Evolutionary conservation across 1,284 basidiomycete species (phyloP).

Genomic region (Sporisorium iseilematis-ciliati): DNA sequence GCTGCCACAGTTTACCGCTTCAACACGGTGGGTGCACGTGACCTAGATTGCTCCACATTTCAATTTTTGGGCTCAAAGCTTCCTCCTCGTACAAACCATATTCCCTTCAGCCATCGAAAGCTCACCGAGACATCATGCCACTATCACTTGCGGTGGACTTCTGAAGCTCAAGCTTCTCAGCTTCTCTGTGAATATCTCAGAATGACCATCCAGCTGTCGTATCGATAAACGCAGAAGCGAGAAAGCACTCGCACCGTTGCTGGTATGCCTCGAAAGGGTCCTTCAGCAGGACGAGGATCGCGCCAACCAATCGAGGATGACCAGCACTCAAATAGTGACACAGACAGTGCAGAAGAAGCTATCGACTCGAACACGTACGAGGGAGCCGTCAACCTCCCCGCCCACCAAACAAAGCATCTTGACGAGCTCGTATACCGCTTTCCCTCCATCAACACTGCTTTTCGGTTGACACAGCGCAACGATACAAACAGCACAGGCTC

Average conservation of each 20-base stretch:
- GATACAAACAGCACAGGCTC: slow-evolving; percentile 52
- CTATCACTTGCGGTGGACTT: too few relatives aligned
- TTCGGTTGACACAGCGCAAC: slow-evolving; percentile 35
- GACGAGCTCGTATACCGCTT: slow-evolving; percentile 40
- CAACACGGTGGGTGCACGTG: slow-evolving; percentile 29
- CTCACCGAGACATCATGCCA: background rate
- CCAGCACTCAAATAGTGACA: slow-evolving; percentile 7
- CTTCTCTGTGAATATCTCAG: background rate
- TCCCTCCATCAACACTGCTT: slow-evolving; percentile 28
- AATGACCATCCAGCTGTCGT: background rate
- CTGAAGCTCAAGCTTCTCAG: too few relatives aligned
- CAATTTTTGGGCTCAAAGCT: background rate
- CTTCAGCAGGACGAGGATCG: background rate
- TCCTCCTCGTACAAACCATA: background rate
- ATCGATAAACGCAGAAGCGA: background rate
- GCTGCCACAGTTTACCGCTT: slow-evolving; percentile 14
- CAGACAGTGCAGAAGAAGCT: background rate
- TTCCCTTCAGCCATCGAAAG: background rate
- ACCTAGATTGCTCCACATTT: slow-evolving; percentile 31
- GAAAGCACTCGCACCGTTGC: background rate
- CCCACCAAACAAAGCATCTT: slow-evolving; percentile 51
- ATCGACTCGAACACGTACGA: background rate
- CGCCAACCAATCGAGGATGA: background rate
- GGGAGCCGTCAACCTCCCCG: slow-evolving; percentile 44
- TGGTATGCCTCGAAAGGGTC: slow-evolving; percentile 10